Base-by-base conservation (phyloP, 2,329 filamentous ascomycete species). In the Biscogniauxia marginata region DNA sequence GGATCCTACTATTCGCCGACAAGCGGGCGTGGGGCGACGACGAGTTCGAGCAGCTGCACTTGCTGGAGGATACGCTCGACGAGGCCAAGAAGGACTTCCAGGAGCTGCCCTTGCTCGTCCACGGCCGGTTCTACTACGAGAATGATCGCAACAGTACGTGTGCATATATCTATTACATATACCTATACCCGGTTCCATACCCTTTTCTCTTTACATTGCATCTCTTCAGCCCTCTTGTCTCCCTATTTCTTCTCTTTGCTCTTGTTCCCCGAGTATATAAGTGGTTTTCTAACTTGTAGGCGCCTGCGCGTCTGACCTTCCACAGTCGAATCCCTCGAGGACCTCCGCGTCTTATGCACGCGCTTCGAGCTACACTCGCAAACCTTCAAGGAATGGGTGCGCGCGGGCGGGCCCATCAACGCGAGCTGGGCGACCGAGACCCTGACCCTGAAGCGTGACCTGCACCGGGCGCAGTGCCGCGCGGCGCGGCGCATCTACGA, bases 1-100 rank as follows among this genome's bases (percentile, higher is more conserved):
- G 80, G 65, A 79, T 79, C 62, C 73, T 85, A 65, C 75, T 75
- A 71, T 77, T 82, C 62, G 78, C 82, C 64, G 83, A 85, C 70
- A 84, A 84, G 71, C 76, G 77, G 46, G 78, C 80, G 59, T 85
- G 83, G 83, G 80, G 78, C 0, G 73, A 75, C 20, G 82, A 84
- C 74, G 83, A 85, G 73, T 79, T 83, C 66, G 82, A 85, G 66
- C 83, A 85, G 72, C 69, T 80, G 55, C 79, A 77, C 55, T 77
- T 80, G 49, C 74, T 86, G 53, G 79, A 84, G 63, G 73, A 76
- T 34, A 74, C 77, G n/a, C 74, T 86, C 51, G 81, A 84, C 66
- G 81, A 84, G 62, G 83, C 83, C 54, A 83, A 80, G 71, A 78
- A 77, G 68, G 83, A 86, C 71, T 86, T 85, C 61, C 83, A 85